Conservation (phyloP, 305 asterid species). For the Fraxinus paxiana region DNA sequence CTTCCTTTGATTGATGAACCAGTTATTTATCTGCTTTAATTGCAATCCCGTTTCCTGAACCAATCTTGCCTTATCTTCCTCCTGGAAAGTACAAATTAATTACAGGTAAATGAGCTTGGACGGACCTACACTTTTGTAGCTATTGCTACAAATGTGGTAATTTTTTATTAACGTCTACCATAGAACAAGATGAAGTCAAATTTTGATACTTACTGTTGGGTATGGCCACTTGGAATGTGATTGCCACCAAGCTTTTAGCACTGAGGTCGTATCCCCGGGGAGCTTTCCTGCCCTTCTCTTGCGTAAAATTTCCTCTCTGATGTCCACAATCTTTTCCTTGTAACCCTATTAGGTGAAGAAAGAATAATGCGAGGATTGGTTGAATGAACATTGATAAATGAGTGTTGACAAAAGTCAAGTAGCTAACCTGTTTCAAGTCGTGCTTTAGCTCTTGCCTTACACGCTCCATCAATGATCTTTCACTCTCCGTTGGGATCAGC, state of each 20-base stretch:
- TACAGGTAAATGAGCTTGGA: not conserved
- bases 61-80: conserved; percentile 54
- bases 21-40: conserved; percentile 54
- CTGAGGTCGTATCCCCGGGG: conserved; percentile 58
- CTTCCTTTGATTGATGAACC: conserved; percentile 58
- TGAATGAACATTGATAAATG: not conserved
- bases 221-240: conserved; percentile 58
- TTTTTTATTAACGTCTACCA: not conserved
- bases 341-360: conserved; percentile 36
- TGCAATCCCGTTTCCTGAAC: conserved; percentile 59
- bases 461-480: conserved; percentile 63
- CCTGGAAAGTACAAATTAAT: conserved; percentile 24
- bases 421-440: conserved; percentile 44
- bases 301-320: conserved; percentile 55
- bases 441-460: conserved; percentile 65
- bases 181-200: not conserved
- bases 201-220: conserved; percentile 38
- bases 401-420: not conserved
- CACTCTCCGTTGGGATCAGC: conserved; percentile 53
- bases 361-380: not conserved
- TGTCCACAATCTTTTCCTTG: conserved; percentile 58
- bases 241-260: conserved; percentile 54
- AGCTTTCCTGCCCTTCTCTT: conserved; percentile 63
- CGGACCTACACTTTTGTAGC: not conserved
- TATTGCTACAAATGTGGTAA: not conserved